Conservation (phyloP, 2,329 filamentous ascomycete species). For the Sclerotinia spermophila region DNA sequence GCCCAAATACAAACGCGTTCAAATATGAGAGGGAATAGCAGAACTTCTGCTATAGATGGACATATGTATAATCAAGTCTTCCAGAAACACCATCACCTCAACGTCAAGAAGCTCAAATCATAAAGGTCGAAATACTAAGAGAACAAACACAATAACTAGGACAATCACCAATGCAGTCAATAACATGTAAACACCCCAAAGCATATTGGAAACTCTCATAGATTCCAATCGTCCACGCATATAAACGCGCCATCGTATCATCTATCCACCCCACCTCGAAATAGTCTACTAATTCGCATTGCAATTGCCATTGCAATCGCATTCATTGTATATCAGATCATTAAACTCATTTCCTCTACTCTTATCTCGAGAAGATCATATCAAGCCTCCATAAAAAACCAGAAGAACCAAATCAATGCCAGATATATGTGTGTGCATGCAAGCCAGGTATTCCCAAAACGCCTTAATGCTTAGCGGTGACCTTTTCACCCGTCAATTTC, state of each 20-base stretch:
- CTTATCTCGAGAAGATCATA: not conserved
- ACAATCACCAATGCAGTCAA: not conserved
- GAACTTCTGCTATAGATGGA: not conserved
- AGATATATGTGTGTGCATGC: conserved; percentile 3
- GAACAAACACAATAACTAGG: not conserved
- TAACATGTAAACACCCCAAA: not conserved
- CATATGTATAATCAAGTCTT: not conserved
- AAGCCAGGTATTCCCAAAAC: conserved; percentile 27
- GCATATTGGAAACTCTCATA: not conserved
- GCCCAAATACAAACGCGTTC: not conserved
- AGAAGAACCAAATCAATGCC: conserved; percentile 11
- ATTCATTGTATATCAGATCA: conserved; percentile 4
- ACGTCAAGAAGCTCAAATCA: not conserved
- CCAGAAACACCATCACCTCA: not conserved
- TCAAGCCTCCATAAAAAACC: not conserved
- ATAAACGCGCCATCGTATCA: not conserved
- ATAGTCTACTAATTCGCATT: conserved; percentile 5
- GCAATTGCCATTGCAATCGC: conserved; percentile 1
- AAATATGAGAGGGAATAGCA: not conserved
- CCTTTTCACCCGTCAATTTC: conserved; percentile 60
- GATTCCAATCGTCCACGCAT: not conserved
- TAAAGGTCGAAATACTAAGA: no score
- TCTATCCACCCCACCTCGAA: not conserved
- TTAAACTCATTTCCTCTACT: conserved; percentile 7
- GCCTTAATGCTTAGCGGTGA: conserved; percentile 64